phyloP scores from a whole-genome alignment of 768 basidiomycete species.

The Favolaschia claudopus region DNA sequence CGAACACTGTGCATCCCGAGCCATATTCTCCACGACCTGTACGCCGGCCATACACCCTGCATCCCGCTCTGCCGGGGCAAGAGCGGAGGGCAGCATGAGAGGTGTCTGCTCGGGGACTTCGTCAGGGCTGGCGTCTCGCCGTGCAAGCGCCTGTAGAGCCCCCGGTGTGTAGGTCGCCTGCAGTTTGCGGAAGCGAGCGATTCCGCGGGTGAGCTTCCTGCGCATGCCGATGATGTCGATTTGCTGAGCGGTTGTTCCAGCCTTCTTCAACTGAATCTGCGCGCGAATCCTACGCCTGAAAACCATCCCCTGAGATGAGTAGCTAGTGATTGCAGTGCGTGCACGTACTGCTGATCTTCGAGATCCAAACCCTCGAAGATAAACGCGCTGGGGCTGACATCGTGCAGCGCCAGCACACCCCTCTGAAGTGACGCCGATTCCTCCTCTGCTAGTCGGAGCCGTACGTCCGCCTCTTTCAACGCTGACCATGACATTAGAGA shows the following conservation, averaged over 20 bases:
- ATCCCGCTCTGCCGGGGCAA: no score
- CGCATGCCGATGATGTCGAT: background rate
- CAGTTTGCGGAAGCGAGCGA: background rate
- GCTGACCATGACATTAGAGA: no score
- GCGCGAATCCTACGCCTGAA: background rate
- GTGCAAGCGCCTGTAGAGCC: no score
- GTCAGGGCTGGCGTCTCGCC: no score
- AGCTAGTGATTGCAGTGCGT: background rate
- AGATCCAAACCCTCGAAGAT: slow-evolving; percentile 29
- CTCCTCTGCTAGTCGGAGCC: slow-evolving; percentile 10
- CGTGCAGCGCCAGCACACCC: slow-evolving; percentile 12
- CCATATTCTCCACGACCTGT: no score
- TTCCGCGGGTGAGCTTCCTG: background rate
- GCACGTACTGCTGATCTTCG: slow-evolving; percentile 34
- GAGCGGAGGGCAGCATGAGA: no score
- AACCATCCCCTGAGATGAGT: background rate
- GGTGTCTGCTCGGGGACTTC: no score
- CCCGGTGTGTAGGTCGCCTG: slow-evolving; percentile 17
- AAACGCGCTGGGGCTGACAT: slow-evolving; percentile 22
- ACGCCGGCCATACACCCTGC: no score
- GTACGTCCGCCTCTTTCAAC: slow-evolving; percentile 9
- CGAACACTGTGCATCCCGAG: slow-evolving; percentile 25
- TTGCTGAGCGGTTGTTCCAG: background rate
- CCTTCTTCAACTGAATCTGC: background rate
- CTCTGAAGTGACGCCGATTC: slow-evolving; percentile 2